Evolutionary conservation across 768 basidiomycete species (phyloP).

Genomic region (Boletellus sp.): DNA sequence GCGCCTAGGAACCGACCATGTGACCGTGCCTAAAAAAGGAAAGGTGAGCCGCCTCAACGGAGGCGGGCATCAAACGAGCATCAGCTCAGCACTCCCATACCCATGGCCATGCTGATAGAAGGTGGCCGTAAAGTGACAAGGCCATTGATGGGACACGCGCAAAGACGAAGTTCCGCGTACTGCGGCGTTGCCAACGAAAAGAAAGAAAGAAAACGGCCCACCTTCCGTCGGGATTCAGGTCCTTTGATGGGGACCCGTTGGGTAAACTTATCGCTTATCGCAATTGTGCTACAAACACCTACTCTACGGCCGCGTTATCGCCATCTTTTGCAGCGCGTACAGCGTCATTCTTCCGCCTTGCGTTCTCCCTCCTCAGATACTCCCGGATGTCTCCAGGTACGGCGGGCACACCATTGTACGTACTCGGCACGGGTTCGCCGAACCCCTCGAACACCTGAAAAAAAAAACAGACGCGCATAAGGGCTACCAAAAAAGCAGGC

Average conservation of each 20-base stretch:
- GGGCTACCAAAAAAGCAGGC: neutral
- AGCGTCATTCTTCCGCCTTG: constrained; percentile 24
- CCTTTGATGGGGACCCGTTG: neutral
- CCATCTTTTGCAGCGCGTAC: constrained; percentile 24
- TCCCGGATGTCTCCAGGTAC: constrained; percentile 20
- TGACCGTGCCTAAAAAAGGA: no score
- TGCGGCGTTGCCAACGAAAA: no score
- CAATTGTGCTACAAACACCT: neutral
- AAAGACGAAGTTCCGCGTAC: no score
- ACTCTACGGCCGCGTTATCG: constrained; percentile 29
- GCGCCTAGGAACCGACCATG: no score
- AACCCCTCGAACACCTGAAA: constrained; percentile 24
- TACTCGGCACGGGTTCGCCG: constrained; percentile 22
- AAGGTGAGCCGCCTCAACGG: no score
- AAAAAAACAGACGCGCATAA: neutral
- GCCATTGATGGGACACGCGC: no score
- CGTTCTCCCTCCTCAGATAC: constrained; percentile 20
- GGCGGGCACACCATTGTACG: constrained; percentile 14
- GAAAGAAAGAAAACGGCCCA: neutral
- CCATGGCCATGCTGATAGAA: no score
- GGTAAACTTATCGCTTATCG: neutral
- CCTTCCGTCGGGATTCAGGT: neutral
- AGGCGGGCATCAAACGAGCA: no score
- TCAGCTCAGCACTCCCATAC: no score
- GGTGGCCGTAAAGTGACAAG: no score